Conservation (phyloP, 78 protist species). For the Monocercomonoides exilis region DNA sequence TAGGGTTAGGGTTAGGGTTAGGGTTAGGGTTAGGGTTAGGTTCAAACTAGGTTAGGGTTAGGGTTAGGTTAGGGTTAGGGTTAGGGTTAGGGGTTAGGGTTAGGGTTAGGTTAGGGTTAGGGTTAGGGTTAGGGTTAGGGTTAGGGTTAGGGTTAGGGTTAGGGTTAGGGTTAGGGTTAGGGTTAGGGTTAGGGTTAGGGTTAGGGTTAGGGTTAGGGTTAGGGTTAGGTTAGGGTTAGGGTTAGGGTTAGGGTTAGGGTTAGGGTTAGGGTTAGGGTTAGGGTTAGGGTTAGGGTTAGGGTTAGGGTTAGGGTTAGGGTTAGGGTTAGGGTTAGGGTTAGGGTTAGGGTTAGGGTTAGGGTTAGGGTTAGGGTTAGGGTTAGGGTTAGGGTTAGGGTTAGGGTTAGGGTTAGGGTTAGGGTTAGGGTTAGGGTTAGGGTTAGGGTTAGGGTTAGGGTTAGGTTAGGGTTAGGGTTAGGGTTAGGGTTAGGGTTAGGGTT, state of each 20-base stretch:
- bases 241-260: constrained; percentile 9
- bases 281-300: constrained; percentile 9
- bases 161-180: constrained; percentile 8
- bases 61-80: too few relatives aligned
- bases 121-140: too few relatives aligned
- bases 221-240: too few relatives aligned
- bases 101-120: too few relatives aligned
- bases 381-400: constrained; percentile 7
- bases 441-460: constrained; percentile 8
- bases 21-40: constrained; percentile 9
- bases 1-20: constrained; percentile 7
- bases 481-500: constrained; percentile 8
- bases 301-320: constrained; percentile 8
- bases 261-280: constrained; percentile 7
- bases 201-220: constrained; percentile 8
- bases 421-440: constrained; percentile 8
- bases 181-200: constrained; percentile 9
- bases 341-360: constrained; percentile 9
- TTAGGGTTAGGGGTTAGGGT: too few relatives aligned
- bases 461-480: too few relatives aligned
- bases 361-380: constrained; percentile 8
- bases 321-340: constrained; percentile 7
- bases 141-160: constrained; percentile 7
- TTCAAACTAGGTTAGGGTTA: too few relatives aligned
- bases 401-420: constrained; percentile 9